phyloP scores from a whole-genome alignment of 2,329 filamentous ascomycete species.

The Stagonosporopsis chrysanthemi region DNA sequence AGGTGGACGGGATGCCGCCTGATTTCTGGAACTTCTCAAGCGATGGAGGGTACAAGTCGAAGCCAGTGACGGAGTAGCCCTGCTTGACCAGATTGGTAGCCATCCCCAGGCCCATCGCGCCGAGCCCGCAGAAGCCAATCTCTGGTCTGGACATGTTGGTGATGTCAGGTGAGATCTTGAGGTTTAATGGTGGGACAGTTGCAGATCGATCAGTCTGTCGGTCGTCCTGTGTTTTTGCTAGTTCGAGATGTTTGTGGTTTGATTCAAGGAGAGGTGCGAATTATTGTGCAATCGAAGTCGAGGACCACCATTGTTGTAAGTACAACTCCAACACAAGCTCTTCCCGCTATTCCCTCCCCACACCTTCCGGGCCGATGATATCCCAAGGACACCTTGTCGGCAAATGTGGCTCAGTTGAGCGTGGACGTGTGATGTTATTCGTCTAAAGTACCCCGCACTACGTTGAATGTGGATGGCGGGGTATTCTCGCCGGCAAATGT shows the following conservation, averaged over 20 bases:
- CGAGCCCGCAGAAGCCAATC: slow-evolving; percentile 76
- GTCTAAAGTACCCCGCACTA: slow-evolving; percentile 32
- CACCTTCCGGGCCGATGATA: slow-evolving; percentile 16
- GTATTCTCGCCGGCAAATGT: slow-evolving; percentile 27
- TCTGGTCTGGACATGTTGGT: slow-evolving; percentile 52
- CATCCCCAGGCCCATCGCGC: slow-evolving; percentile 85
- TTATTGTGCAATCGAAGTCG: neutral
- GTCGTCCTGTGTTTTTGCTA: neutral
- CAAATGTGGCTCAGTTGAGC: slow-evolving; percentile 22
- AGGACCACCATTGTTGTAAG: slow-evolving; percentile 7
- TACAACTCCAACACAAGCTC: slow-evolving; percentile 12
- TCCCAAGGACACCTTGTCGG: slow-evolving; percentile 19
- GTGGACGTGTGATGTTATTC: slow-evolving; percentile 20
- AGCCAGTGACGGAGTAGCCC: slow-evolving; percentile 73
- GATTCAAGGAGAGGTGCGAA: neutral
- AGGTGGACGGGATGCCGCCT: slow-evolving; percentile 66
- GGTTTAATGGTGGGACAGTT: neutral
- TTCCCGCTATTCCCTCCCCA: slow-evolving; percentile 7
- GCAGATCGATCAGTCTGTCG: neutral
- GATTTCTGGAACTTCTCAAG: slow-evolving; percentile 70
- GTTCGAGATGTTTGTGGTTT: neutral
- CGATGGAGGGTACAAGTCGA: slow-evolving; percentile 73
- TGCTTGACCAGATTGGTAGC: slow-evolving; percentile 74
- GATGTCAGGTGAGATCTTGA: neutral
- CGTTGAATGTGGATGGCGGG: slow-evolving; percentile 26